A percentile compares a stretch with the other conserved stretches of the same genome.
Conservation (phyloP, 441 rosid genomes). For the Gossypium trilobum region DNA sequence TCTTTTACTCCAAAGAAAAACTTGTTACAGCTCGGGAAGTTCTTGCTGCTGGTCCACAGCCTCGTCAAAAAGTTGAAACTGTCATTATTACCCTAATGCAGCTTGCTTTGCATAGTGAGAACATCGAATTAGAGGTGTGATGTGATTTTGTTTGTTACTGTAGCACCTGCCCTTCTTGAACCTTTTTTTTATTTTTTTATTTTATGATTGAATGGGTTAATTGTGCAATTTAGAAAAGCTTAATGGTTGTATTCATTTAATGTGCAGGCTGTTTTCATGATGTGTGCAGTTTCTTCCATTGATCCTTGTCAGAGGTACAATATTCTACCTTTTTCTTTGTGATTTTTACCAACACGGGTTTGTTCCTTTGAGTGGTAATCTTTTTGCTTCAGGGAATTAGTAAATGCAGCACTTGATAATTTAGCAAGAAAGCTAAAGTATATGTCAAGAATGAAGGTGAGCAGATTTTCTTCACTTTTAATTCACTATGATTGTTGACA, state of each 20-base stretch:
- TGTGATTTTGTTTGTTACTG: not conserved
- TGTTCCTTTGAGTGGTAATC: slow-evolving; percentile 4
- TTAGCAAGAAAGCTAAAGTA: slow-evolving; percentile 74
- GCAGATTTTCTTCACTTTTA: slow-evolving; percentile 8
- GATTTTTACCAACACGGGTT: slow-evolving; percentile 5
- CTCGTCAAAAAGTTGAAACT: slow-evolving; percentile 65
- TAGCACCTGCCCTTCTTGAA: slow-evolving; percentile 5
- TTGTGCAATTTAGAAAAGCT: not conserved
- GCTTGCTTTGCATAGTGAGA: slow-evolving; percentile 83
- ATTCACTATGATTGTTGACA: not conserved
- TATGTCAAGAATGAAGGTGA: slow-evolving; percentile 71
- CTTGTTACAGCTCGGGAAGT: slow-evolving; percentile 68
- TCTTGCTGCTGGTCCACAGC: slow-evolving; percentile 70
- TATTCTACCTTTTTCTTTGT: not conserved
- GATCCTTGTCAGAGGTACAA: slow-evolving; percentile 78
- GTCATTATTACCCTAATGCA: slow-evolving; percentile 76
- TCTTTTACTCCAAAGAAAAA: slow-evolving; percentile 57
- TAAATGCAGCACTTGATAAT: slow-evolving; percentile 56
- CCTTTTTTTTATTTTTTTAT: not conserved
- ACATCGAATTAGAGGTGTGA: slow-evolving; percentile 75
- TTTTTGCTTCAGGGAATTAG: slow-evolving; percentile 67
- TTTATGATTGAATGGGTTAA: not conserved
- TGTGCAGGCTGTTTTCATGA: slow-evolving; percentile 85
- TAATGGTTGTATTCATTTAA: slow-evolving; percentile 7
- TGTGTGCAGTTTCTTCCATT: slow-evolving; percentile 72